These are phyloP conservation scores for Sugiyamaella neomexicana DNA, from an alignment of 1,139 yeast species.

Conservation along the genomic window DNA sequence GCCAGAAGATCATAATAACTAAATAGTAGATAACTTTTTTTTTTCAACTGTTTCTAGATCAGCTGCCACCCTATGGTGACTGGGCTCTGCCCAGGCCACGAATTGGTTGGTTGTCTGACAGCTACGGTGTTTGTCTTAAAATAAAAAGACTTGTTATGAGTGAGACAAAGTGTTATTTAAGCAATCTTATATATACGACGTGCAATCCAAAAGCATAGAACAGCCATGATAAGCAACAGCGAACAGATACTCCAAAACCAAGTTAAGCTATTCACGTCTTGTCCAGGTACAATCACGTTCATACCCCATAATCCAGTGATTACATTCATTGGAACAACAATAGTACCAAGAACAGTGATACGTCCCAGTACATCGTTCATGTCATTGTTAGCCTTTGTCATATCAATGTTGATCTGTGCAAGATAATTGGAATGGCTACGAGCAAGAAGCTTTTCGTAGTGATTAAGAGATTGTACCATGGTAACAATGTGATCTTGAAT, in stretches of 20 bases:
- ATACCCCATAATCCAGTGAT: conserved; percentile 98
- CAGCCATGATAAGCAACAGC: conserved; percentile 38
- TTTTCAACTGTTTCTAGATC: too few relatives aligned
- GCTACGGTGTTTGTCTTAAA: background rate
- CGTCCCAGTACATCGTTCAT: conserved; percentile 95
- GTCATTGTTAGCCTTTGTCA: conserved; percentile 96
- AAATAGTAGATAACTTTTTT: background rate
- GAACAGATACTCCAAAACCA: conserved; percentile 67
- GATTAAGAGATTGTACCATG: conserved; percentile 92
- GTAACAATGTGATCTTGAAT: conserved; percentile 85
- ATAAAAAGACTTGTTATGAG: background rate
- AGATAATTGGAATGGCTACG: conserved; percentile 91
- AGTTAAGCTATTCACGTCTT: conserved; percentile 57
- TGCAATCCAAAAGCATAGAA: conserved; percentile 38
- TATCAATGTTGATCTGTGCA: conserved; percentile 95
- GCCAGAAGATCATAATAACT: conserved; percentile 36
- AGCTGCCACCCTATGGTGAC: conserved; percentile 2
- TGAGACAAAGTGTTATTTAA: conserved; percentile 12
- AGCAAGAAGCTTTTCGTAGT: conserved; percentile 89
- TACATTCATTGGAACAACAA: conserved; percentile 89
- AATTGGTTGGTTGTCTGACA: background rate
- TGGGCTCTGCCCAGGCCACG: conserved; percentile 4
- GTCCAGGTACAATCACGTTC: conserved; percentile 97
- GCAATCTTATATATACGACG: conserved; percentile 33
- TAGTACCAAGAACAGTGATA: conserved; percentile 90